Evolutionary conservation across 805 yeast genomes (phyloP), one percentile per base, ranked within the genome.

Genomic region (Zygoascus biomembranicola): DNA sequence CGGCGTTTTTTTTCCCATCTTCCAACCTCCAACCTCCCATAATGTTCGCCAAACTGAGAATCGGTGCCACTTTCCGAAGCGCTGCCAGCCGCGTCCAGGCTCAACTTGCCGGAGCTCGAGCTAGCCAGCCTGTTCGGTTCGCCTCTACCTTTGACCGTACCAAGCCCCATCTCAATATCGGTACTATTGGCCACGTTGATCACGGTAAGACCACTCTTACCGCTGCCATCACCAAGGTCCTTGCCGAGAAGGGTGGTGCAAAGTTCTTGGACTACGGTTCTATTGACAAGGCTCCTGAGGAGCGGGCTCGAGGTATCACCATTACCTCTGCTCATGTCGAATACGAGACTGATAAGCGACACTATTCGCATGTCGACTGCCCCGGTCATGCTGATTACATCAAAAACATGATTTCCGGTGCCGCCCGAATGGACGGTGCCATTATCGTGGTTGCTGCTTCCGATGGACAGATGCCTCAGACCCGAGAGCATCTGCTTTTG

Each of bases 351-450:
- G 89, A 76, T 32, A 87, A 85, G 71, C 86, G 97, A 76, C 98
- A 92, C 74, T 90, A 90, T 69, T 92, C 98, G 64, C 97, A 90
- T 73, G 96, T 90, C 63, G 98, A 90, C 79, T 89, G 96, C 74
- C 97, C 97, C 53, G 98, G 98, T 68, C 98, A 92, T 81, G 94
- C 95, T 61, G 98, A 92, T 80, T 92, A 90, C 76, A 92, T 92
- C 76, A 92, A 92, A 79, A 92, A 92, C 76, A 92, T 92, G 98
- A 92, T 92, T 73, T 89, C 97, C 62, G 98, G 98, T 84, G 97
- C 98, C 66, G 97, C 98, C 66, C 96, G 92, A 74, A 90, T 90
- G 97, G 98, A 92, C 73, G 97, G 98, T 79, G 98, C 97, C 63
- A 90, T 92, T 66, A 92, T 92, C 76, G 98, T 92, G 58, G 98